A percentile compares a stretch with the other conserved stretches of the same genome.
Conservation (phyloP, 805 yeast genomes). For the Candida montana region DNA sequence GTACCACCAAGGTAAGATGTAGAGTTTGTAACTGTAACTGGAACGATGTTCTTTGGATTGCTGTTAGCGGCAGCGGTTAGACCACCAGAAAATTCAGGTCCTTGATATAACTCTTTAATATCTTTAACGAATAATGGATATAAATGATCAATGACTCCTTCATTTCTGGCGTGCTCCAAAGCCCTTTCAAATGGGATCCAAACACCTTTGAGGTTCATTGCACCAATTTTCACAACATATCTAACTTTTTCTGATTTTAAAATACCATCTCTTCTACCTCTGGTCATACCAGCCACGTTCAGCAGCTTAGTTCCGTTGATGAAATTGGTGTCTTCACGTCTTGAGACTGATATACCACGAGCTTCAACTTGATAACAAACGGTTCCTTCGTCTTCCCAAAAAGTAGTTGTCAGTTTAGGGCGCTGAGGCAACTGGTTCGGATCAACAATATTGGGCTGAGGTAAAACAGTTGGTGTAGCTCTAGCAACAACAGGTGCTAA, state of each 20-base stretch:
- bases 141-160: slow-evolving; percentile 52
- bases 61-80: slow-evolving; percentile 26
- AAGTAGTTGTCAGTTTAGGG: slow-evolving; percentile 64
- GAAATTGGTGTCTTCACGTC: slow-evolving; percentile 69
- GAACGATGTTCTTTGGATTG: slow-evolving; percentile 25
- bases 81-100: slow-evolving; percentile 28
- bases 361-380: slow-evolving; percentile 70
- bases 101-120: slow-evolving; percentile 39
- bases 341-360: slow-evolving; percentile 58
- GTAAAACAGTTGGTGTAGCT: neutral
- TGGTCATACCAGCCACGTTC: slow-evolving; percentile 68
- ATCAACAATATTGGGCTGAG: slow-evolving; percentile 19
- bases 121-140: slow-evolving; percentile 63
- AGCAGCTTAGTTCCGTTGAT: slow-evolving; percentile 66
- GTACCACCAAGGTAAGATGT: slow-evolving; percentile 17
- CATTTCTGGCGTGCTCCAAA: slow-evolving; percentile 61
- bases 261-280: slow-evolving; percentile 70
- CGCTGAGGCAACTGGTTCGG: slow-evolving; percentile 32
- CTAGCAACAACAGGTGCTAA: slow-evolving; percentile 6
- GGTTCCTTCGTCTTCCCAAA: slow-evolving; percentile 75
- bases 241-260: slow-evolving; percentile 60
- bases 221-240: slow-evolving; percentile 69
- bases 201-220: slow-evolving; percentile 69
- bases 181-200: slow-evolving; percentile 77
- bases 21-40: slow-evolving; percentile 24